Base-by-base conservation (phyloP, 768 basidiomycete species). In the Stropharia rugosoannulata region DNA sequence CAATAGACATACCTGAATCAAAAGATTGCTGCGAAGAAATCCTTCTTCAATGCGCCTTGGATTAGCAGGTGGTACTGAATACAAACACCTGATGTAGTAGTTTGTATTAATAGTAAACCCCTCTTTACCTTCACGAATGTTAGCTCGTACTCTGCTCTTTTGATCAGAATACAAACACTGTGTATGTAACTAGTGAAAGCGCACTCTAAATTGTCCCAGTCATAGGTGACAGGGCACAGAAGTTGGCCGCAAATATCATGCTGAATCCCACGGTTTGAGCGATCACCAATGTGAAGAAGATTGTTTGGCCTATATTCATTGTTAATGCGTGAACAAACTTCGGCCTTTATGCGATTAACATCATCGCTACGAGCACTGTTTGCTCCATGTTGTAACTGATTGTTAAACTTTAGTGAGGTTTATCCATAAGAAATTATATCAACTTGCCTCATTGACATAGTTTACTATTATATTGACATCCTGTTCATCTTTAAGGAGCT, bases 121-220 rank as follows among this genome's bases (percentile, higher is more conserved):
- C 9, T 35, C 32, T 11, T 38, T 46, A 15, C 36, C 22, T 2
- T 1, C 47, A 5, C 38, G 36, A 7, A 55, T 49, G 5, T 55
- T 49, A 1, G 48, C 54, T 9, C 47, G 54, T 13, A 56, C 38
- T n/a, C 54, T 54, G 8, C 25, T n/a, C 18, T 44, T 3, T n/a
- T n/a, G 40, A 44, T 2, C 4, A 27, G 39, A 22, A 50, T 44
- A 46, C 35, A 46, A 36, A 49, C 16, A 44, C n/a, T n/a, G n/a
- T n/a, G n/a, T n/a, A n/a, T n/a, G n/a, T n/a, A n/a, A n/a, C n/a
- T n/a, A n/a, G n/a, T n/a, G n/a, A 43, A 5, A 9, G 54, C 62
- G 6, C 45, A 61, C 62, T 59, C 56, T 15, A 27, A 44, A 36
- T 63, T 56, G 36, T 59, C 45, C 59, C 59, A 63, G 16, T 63